Evolutionary conservation across 129 eudicot genomes (phyloP), one percentile per base, ranked within the genome.

Genomic region (Flaveria sonorensis): DNA sequence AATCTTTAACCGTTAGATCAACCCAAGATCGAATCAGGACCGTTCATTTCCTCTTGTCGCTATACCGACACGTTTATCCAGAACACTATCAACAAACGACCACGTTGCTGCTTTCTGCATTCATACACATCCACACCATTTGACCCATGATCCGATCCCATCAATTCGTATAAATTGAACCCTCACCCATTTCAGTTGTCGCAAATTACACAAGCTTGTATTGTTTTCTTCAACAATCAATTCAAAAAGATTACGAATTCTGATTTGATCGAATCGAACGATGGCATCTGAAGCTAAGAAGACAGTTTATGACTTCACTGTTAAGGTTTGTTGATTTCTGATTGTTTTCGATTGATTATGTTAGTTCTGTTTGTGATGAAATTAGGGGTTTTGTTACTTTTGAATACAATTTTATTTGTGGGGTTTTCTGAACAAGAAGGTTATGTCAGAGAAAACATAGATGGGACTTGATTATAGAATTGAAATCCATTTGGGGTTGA

Each of bases 251-350:
- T 40, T 23, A 18, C 42, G 16, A 76, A 10, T 78, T 74, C 10
- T 48, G 50, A 65, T 64, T 72, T 72, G 85, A 82, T 77, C 79
- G 20, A 76, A 81, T 73, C 82, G 73, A 15, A 78, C 84, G 10
- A 94, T 91, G 97, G 97, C 93, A 39, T 56, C 80, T 51, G 83
- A 83, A 14, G 74, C 93, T 30, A 82, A 67, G 75, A 81, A 81
- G 73, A 79, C 97, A 10, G 84, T 94, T 69, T 88, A 94, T 74
- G 98, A 89, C 23, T 94, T 94, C 85, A 90, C 95, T 72, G 96
- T 91, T 32, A 93, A 93, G 96, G 98, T 90, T 67, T 63, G 79
- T 36, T 55, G 3, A 18, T 46, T 57, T 68, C 48, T 21, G 28
- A 45, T 66, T 18, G 8, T 45, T 70, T 47, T 39, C 20, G 7